These are phyloP conservation scores for Picea glauca DNA, from an alignment of 75 land plant genomes.

Conservation along the genomic window DNA sequence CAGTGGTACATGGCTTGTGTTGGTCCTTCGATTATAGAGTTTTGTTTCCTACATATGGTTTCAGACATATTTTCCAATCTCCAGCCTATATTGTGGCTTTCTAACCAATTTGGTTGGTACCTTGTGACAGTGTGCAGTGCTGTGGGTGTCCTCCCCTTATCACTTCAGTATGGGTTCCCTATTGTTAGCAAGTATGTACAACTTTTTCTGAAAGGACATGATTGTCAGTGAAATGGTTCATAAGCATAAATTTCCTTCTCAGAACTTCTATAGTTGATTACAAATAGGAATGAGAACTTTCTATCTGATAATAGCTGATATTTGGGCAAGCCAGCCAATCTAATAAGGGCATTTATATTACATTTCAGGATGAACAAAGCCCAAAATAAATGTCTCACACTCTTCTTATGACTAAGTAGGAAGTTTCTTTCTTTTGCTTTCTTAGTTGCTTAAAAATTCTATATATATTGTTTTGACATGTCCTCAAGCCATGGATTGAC, in stretches of 20 bases:
- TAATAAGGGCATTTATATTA: too few species aligned
- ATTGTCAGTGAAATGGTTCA: not conserved
- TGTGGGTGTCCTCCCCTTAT: conserved; percentile 88
- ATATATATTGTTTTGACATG: too few species aligned
- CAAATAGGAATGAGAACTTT: too few species aligned
- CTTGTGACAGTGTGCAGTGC: conserved; percentile 89
- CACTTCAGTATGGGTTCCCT: conserved; percentile 92
- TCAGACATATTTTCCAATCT: not conserved
- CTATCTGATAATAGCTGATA: too few species aligned
- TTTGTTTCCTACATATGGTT: not conserved
- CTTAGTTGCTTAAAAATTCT: too few species aligned
- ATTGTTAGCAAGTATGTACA: conserved; percentile 65
- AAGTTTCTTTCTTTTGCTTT: too few species aligned
- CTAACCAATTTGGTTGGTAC: not conserved
- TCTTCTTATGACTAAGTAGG: too few species aligned
- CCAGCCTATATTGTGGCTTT: not conserved
- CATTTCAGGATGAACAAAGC: too few species aligned
- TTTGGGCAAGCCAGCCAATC: too few species aligned
- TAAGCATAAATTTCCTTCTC: not conserved
- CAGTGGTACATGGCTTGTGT: conserved; percentile 53
- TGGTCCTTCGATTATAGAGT: not conserved
- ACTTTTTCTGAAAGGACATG: not conserved
- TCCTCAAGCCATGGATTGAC: too few species aligned
- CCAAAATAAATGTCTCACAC: too few species aligned
- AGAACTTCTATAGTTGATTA: too few species aligned